phyloP scores from a whole-genome alignment of 495 filamentous ascomycete species.

The Cladorrhinum samala region DNA sequence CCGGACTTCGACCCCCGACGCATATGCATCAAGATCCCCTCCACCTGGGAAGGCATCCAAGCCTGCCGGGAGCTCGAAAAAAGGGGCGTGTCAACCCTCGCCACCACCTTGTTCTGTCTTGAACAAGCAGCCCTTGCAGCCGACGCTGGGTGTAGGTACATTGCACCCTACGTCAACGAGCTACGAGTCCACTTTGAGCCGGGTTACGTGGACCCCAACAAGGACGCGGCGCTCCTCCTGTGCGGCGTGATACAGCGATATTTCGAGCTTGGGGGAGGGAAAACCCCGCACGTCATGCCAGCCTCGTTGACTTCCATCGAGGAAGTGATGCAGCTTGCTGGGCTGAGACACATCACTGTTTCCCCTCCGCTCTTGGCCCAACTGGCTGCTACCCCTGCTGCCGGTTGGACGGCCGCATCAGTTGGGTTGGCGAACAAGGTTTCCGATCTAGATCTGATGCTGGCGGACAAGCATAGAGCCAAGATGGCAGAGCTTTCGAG shows the following conservation, averaged over 20 bases:
- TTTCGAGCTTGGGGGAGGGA: constrained; percentile 37
- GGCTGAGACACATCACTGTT: constrained; percentile 53
- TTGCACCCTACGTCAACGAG: constrained; percentile 61
- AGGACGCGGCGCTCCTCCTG: constrained; percentile 42
- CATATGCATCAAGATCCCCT: constrained; percentile 58
- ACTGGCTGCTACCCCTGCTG: constrained; percentile 36
- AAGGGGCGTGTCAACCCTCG: constrained; percentile 49
- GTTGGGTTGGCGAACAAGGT: constrained; percentile 25
- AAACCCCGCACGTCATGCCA: constrained; percentile 46
- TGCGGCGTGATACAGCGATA: constrained; percentile 49
- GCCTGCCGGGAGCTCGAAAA: constrained; percentile 53
- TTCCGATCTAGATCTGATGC: constrained; percentile 26
- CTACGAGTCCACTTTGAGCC: constrained; percentile 55
- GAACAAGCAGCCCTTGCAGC: constrained; percentile 52
- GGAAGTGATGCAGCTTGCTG: constrained; percentile 53
- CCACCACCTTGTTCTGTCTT: constrained; percentile 56
- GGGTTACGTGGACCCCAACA: constrained; percentile 42
- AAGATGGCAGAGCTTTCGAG: constrained; percentile 21
- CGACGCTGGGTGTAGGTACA: constrained; percentile 52
- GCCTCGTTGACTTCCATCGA: constrained; percentile 51
- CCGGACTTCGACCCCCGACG: constrained; percentile 42
- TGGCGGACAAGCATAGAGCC: neutral
- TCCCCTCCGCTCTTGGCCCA: constrained; percentile 44
- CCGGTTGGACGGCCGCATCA: constrained; percentile 13
- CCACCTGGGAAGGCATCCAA: constrained; percentile 58